A percentile compares a stretch with the other conserved stretches of the same genome.
phyloP scores from a whole-genome alignment of 1,284 basidiomycete genomes.

The Nidula niveotomentosa region DNA sequence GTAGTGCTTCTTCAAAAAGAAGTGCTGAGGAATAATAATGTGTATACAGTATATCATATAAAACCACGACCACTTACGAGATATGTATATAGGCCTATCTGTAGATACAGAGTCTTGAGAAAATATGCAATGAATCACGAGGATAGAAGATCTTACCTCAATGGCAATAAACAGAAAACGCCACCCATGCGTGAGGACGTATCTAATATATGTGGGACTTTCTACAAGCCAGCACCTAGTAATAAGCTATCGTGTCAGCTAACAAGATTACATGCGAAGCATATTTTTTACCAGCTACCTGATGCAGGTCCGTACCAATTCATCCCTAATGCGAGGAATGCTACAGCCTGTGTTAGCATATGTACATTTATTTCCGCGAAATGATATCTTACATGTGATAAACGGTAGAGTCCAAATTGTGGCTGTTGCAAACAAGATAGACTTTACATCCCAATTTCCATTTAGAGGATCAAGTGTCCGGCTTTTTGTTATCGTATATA shows the following conservation, averaged over 20 bases:
- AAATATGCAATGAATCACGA: too few relatives aligned
- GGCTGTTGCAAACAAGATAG: neutral
- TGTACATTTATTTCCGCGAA: neutral
- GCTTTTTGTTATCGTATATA: constrained; percentile 1
- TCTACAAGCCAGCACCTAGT: constrained; percentile 7
- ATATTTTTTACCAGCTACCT: constrained; percentile 3
- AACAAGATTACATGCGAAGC: neutral
- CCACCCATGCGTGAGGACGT: constrained; percentile 8
- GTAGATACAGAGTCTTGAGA: too few relatives aligned
- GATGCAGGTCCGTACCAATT: constrained; percentile 4
- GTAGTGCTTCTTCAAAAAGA: too few relatives aligned
- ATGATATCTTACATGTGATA: neutral
- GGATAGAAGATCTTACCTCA: too few relatives aligned
- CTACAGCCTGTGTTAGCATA: neutral
- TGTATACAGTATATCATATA: too few relatives aligned
- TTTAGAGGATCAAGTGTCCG: neutral
- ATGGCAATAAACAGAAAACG: constrained; percentile 4
- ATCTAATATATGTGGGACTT: constrained; percentile 5
- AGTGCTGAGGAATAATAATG: too few relatives aligned
- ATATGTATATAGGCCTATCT: too few relatives aligned
- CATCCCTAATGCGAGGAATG: constrained; percentile 3
- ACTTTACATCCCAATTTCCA: neutral
- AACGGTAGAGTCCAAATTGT: neutral
- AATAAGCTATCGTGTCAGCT: neutral
- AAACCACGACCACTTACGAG: too few relatives aligned